phyloP scores from a whole-genome alignment of 306 rosid genomes.

The Vigna angularis region DNA sequence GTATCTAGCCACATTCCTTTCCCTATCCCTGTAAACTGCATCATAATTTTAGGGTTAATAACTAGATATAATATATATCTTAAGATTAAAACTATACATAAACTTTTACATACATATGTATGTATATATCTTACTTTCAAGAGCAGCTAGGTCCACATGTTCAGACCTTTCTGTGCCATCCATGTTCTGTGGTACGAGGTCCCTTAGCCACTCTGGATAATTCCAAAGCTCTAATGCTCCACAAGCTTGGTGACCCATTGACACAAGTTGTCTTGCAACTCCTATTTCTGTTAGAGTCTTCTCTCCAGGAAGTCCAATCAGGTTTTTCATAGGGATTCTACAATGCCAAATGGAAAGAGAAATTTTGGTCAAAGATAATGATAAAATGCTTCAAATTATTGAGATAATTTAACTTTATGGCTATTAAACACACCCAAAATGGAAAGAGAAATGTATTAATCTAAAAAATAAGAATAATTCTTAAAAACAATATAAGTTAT shows the following conservation, averaged over 20 bases:
- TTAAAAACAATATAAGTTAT: too few relatives aligned
- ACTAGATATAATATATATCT: background rate
- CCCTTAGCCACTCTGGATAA: slow-evolving; percentile 58
- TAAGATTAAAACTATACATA: background rate
- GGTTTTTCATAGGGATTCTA: slow-evolving; percentile 55
- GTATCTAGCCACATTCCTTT: slow-evolving; percentile 66
- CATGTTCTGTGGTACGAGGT: slow-evolving; percentile 51
- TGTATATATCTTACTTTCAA: slow-evolving; percentile 53
- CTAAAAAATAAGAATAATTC: too few relatives aligned
- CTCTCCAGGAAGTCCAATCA: slow-evolving; percentile 60
- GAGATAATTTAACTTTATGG: too few relatives aligned
- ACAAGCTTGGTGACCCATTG: slow-evolving; percentile 79
- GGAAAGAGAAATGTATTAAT: background rate
- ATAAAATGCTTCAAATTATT: too few relatives aligned
- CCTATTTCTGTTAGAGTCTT: slow-evolving; percentile 53
- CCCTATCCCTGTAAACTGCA: slow-evolving; percentile 73
- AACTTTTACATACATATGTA: too few relatives aligned
- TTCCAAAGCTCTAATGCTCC: slow-evolving; percentile 68
- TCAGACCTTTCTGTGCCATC: slow-evolving; percentile 63
- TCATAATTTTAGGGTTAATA: background rate
- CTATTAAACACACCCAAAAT: too few relatives aligned
- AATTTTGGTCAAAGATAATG: background rate
- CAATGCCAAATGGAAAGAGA: background rate
- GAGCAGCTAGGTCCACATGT: slow-evolving; percentile 65
- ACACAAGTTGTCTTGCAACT: slow-evolving; percentile 54